Evolutionary conservation across 1,284 basidiomycete species (phyloP).

Genomic region (Clitocybe nebularis): DNA sequence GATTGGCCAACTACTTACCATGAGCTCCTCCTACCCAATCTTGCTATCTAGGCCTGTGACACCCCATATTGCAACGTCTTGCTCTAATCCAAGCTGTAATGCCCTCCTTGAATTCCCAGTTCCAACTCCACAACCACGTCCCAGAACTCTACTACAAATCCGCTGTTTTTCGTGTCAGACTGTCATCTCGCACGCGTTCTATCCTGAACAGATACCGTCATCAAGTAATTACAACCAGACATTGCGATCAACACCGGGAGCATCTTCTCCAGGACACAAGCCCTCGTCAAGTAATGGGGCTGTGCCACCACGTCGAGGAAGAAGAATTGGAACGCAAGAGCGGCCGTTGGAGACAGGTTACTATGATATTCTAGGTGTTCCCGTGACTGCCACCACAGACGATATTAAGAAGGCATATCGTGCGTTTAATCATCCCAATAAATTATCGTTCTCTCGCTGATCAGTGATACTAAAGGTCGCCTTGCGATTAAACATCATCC

Average conservation of each 20-base stretch:
- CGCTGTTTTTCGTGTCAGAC: conserved; percentile 67
- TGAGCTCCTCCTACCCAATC: conserved; percentile 25
- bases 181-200: conserved; percentile 59
- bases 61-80: conserved; percentile 63
- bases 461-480: conserved; percentile 60
- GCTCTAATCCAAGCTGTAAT: conserved; percentile 61
- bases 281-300: conserved; percentile 16
- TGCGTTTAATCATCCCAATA: conserved; percentile 29
- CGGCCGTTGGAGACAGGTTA: conserved; percentile 86
- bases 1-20: conserved; percentile 1
- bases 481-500: conserved; percentile 92
- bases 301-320: conserved; percentile 35
- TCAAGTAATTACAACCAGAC: conserved; percentile 16
- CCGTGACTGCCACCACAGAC: conserved; percentile 72
- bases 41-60: conserved; percentile 58
- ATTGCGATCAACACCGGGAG: conserved; percentile 2
- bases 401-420: conserved; percentile 97
- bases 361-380: conserved; percentile 81
- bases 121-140: conserved; percentile 58
- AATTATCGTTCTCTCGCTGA: conserved; percentile 1
- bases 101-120: conserved; percentile 70
- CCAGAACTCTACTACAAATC: conserved; percentile 63
- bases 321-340: conserved; percentile 85
- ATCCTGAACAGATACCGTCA: conserved; percentile 52
- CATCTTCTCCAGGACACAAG: conserved; percentile 16